Evolutionary conservation across 495 filamentous ascomycete species (phyloP).

Genomic region (Annulohypoxylon bovei): DNA sequence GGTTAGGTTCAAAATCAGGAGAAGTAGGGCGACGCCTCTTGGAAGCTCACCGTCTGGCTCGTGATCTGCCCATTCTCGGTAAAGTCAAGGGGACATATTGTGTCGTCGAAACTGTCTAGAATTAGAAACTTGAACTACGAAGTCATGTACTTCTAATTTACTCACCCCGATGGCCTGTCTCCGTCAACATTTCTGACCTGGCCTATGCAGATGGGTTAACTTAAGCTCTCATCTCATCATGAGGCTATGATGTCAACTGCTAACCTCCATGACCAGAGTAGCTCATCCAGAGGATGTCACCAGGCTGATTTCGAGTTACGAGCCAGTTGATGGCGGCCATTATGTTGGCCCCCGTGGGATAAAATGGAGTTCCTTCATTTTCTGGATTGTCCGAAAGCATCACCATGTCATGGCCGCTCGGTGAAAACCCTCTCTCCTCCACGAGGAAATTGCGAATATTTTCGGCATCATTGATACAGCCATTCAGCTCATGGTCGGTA

Average conservation of each 20-base stretch:
- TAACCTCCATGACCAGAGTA: slow-evolving; percentile 68
- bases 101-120: slow-evolving; percentile 60
- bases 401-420: slow-evolving; percentile 61
- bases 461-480: slow-evolving; percentile 66
- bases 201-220: slow-evolving; percentile 37
- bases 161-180: slow-evolving; percentile 57
- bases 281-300: slow-evolving; percentile 62
- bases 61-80: slow-evolving; percentile 60
- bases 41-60: slow-evolving; percentile 52
- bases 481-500: slow-evolving; percentile 58
- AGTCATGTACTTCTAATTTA: slow-evolving; percentile 15
- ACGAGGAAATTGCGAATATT: slow-evolving; percentile 61
- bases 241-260: neutral
- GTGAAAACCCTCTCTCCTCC: slow-evolving; percentile 59
- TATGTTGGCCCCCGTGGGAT: slow-evolving; percentile 65
- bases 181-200: slow-evolving; percentile 58
- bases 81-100: slow-evolving; percentile 67
- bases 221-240: neutral
- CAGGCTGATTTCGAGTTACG: slow-evolving; percentile 58
- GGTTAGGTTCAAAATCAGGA: neutral
- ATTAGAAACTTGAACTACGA: slow-evolving; percentile 21
- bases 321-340: slow-evolving; percentile 67
- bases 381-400: slow-evolving; percentile 62
- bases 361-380: slow-evolving; percentile 60
- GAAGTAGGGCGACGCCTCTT: neutral